Evolutionary conservation across 192 early-diverging fungal genomes (phyloP), one percentile per base, ranked within the genome.

Genomic region (Thoreauomyces humboldtii): DNA sequence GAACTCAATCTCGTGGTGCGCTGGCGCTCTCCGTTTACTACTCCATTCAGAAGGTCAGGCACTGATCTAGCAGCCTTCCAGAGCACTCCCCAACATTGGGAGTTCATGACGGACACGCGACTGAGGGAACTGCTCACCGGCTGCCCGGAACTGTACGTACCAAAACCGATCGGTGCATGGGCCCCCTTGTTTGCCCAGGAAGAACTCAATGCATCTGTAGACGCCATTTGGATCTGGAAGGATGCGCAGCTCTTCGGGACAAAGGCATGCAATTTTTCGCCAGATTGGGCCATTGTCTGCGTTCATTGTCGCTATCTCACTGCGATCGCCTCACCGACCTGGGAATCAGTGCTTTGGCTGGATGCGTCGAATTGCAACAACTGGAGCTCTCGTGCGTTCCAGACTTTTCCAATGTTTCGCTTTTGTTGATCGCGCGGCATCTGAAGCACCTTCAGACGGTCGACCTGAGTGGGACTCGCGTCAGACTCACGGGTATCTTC

Each of bases 171-270:
- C n/a, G n/a, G n/a, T n/a, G 31, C 33, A 6, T n/a, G n/a, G n/a
- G 19, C 27, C 17, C 11, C 38, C 9, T 54, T 27, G 0, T 12
- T 11, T 34, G 4, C 41, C 45, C 41, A 53, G 21, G 29, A 14
- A 41, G 9, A n/a, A 4, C 17, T 11, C 15, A 9, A n/a, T 36
- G 19, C 54, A 17, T 35, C 7, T 36, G 2, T 31, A 64, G 62
- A 1, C 22, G 15, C 36, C 28, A 66, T 42, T 29, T 66, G 19
- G 64, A 66, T 15, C 34, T 66, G 22, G 64, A 66, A 57, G 64
- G 64, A 1, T 66, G 53, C n/a, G 15, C 4, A 15, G 22, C 51
- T 9, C 17, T 66, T 5, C 25, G 33, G 5, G 64, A 66, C 34
- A 55, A 32, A 7, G 64, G 53, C 27, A 1, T 66, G 14, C 21